Percentiles rank a stretch among this genome's conserved stretches.
phyloP scores from a whole-genome alignment of 192 early-diverging fungal species.

The Coemansia sp. region DNA sequence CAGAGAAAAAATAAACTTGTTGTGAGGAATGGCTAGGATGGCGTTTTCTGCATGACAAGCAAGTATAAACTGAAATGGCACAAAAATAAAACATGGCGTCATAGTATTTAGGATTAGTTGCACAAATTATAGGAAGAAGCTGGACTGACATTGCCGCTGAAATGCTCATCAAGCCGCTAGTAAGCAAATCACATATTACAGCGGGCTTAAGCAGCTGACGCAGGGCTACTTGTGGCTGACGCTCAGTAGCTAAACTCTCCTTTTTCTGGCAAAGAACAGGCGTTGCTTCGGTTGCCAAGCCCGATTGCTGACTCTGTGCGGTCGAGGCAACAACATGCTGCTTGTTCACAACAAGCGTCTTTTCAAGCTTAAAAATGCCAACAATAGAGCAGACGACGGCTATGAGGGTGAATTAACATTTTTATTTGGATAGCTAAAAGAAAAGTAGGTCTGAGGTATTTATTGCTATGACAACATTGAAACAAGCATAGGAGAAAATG shows the following conservation, averaged over 20 bases:
- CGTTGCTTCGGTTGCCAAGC: too few relatives aligned
- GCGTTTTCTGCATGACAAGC: constrained; percentile 10
- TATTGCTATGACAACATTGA: too few relatives aligned
- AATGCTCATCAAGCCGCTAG: constrained; percentile 22
- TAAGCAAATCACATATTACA: constrained; percentile 20
- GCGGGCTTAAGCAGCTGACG: constrained; percentile 34
- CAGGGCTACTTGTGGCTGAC: constrained; percentile 4
- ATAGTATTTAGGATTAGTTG: constrained; percentile 19
- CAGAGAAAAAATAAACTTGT: neutral
- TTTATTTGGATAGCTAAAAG: too few relatives aligned
- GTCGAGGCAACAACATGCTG: neutral
- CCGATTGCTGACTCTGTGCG: too few relatives aligned
- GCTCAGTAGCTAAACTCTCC: neutral
- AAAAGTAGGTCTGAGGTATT: too few relatives aligned
- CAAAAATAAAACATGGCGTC: constrained; percentile 8
- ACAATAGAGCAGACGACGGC: too few relatives aligned
- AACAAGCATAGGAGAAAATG: too few relatives aligned
- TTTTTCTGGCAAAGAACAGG: neutral
- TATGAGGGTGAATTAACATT: too few relatives aligned
- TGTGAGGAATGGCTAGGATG: neutral
- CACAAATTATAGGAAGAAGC: constrained; percentile 45
- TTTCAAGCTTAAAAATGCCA: too few relatives aligned
- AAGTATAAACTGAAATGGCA: constrained; percentile 19
- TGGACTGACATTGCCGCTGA: constrained; percentile 24
- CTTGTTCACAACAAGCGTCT: constrained; percentile 49